phyloP scores from a whole-genome alignment of 306 rosid species.

The Prunus persica region Prunus_persica_NCBIv2 NC_034016.1:15933501-15934000 shows the following conservation, averaged over 20 bases:
- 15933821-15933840: conserved; percentile 88
- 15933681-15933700: conserved; percentile 72
- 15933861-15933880: conserved; percentile 63
- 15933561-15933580: conserved; percentile 12
- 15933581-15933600: conserved; percentile 19
- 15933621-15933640: conserved; percentile 50
- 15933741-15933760: conserved; percentile 27
- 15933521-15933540: conserved; percentile 32
- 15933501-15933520: conserved; percentile 40
- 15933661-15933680: conserved; percentile 78
- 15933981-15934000: conserved; percentile 55
- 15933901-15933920: conserved; percentile 60
- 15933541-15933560: conserved; percentile 28
- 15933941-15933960: conserved; percentile 76
- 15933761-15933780: conserved; percentile 48
- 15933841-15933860: conserved; percentile 91
- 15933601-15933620: conserved; percentile 6
- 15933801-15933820: conserved; percentile 47
- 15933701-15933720: conserved; percentile 38
- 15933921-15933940: conserved; percentile 86
- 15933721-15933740: conserved; percentile 19
- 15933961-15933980: conserved; percentile 46
- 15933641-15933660: background rate
- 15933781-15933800: conserved; percentile 70
- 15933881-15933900: conserved; percentile 31